Conservation (phyloP, 2,329 filamentous ascomycete genomes). For the Monosporascus sp. region DNA sequence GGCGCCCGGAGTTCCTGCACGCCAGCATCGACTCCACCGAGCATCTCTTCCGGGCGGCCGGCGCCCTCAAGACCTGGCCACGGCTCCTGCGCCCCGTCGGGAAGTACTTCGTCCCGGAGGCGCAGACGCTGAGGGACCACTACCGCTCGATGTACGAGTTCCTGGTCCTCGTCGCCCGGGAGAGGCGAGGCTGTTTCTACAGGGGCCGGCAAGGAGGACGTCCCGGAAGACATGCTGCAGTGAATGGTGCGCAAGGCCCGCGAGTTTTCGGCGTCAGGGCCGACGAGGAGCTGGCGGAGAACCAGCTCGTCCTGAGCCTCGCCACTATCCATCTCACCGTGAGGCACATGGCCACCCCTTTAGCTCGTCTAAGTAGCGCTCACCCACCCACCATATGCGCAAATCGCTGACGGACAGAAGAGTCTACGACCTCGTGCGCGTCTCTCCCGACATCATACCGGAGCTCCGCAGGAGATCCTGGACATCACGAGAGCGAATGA, state of each 20-base stretch:
- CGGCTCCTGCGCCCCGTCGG: slow-evolving; percentile 29
- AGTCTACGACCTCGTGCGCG: slow-evolving; percentile 43
- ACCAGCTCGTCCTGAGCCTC: slow-evolving; percentile 39
- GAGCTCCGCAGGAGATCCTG: slow-evolving; percentile 46
- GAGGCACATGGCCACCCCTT: too few species aligned
- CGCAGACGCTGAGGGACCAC: slow-evolving; percentile 28
- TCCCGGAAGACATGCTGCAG: slow-evolving; percentile 40
- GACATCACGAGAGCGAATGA: slow-evolving; percentile 28
- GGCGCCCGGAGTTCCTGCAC: slow-evolving; percentile 38
- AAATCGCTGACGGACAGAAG: slow-evolving; percentile 11
- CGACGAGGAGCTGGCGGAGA: slow-evolving; percentile 27
- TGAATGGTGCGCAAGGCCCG: slow-evolving; percentile 36
- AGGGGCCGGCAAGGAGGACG: slow-evolving; percentile 15
- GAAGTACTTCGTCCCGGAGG: slow-evolving; percentile 27
- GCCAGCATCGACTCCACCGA: slow-evolving; percentile 43
- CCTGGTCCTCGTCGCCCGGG: slow-evolving; percentile 24
- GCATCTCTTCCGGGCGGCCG: slow-evolving; percentile 33
- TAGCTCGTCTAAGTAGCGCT: too few species aligned
- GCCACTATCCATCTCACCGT: slow-evolving; percentile 47
- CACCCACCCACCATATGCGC: too few species aligned
- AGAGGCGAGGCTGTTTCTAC: slow-evolving; percentile 19
- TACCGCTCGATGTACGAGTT: slow-evolving; percentile 29
- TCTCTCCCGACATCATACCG: slow-evolving; percentile 40
- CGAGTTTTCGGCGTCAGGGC: slow-evolving; percentile 25
- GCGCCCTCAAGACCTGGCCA: slow-evolving; percentile 15